These are phyloP conservation scores for Fusarium udum DNA, from an alignment of 2,329 filamentous ascomycete genomes.

Conservation along the genomic window DNA sequence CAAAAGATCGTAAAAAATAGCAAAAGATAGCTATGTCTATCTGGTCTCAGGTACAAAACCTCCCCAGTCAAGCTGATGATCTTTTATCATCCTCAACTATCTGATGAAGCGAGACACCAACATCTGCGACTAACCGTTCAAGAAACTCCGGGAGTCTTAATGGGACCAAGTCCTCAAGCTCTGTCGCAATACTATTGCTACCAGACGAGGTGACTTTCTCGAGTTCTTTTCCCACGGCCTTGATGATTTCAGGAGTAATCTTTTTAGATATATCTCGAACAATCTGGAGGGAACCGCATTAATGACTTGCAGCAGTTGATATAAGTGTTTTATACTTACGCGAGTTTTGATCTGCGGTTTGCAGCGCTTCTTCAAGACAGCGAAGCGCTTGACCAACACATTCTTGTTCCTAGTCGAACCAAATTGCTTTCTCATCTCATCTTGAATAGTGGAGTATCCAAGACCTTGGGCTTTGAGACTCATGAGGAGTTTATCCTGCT, in stretches of 20 bases:
- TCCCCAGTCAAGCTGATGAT: not conserved
- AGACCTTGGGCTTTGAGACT: not conserved
- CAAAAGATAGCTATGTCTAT: not conserved
- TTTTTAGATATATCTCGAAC: not conserved
- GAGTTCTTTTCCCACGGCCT: not conserved
- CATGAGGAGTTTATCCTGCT: not conserved
- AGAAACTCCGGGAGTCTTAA: not conserved
- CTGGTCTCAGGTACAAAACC: accelerated
- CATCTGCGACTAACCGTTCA: not conserved
- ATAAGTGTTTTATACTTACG: accelerated
- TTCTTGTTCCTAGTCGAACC: not conserved
- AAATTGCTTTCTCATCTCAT: not conserved
- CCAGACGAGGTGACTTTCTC: not conserved
- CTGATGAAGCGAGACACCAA: not conserved
- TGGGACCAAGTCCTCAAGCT: not conserved
- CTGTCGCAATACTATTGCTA: not conserved
- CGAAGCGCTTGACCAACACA: not conserved
- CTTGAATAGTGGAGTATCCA: not conserved
- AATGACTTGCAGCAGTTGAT: not conserved
- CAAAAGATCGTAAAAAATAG: not conserved
- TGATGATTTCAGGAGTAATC: not conserved
- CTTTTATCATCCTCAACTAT: not conserved
- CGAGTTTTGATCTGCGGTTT: not conserved
- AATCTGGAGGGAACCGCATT: not conserved
- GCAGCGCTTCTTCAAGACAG: not conserved